Base-by-base conservation (phyloP, 495 filamentous ascomycete genomes). In the Talaromyces adpressus region DNA sequence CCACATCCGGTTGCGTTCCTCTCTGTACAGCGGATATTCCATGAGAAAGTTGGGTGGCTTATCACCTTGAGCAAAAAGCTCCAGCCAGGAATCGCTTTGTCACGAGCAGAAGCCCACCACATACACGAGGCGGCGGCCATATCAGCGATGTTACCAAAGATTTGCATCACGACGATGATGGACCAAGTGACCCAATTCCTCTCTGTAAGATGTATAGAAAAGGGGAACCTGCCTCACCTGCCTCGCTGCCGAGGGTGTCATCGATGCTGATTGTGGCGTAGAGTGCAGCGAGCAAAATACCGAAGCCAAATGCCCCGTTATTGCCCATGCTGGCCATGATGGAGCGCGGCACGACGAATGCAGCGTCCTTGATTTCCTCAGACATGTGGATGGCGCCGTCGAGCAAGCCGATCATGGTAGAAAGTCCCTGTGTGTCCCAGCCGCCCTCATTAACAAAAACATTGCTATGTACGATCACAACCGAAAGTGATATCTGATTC, bases 301-400 rank as follows among this genome's bases (percentile, higher is more conserved):
- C 76, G 57, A 84, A 82, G 1, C 78, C 81, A 9, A 82, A 61
- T 0, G 69, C 60, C 12, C 79, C 80, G 34, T 85, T 85, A 45
- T 82, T 71, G 6, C 77, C 27, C 0, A 78, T 72, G 8, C 77
- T 81, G 2, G 72, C 69, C 16, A 84, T 70, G 54, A 84, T 77
- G 0, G 78, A 73, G 7, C 68, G 73, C 0, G 81, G 82, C 0
- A 85, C 74, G 0, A 76, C 71, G 0, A 77, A 57, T 3, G 79
- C 65, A 1, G 82, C 82, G 57, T 78, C 74, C 2, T 73, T 64
- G 41, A 84, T 75, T 62, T 85, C 83, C 61, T 85, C 82, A 16
- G 82, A 72, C 81, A 84, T 84, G 18, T 81, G 78, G 3, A 79
- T 74, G 4, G 76, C 72, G 22, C 74, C 71, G 64, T 80, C 77